Conservation (phyloP, 2,329 filamentous ascomycete species). For the Penicillium griseofulvum region DNA sequence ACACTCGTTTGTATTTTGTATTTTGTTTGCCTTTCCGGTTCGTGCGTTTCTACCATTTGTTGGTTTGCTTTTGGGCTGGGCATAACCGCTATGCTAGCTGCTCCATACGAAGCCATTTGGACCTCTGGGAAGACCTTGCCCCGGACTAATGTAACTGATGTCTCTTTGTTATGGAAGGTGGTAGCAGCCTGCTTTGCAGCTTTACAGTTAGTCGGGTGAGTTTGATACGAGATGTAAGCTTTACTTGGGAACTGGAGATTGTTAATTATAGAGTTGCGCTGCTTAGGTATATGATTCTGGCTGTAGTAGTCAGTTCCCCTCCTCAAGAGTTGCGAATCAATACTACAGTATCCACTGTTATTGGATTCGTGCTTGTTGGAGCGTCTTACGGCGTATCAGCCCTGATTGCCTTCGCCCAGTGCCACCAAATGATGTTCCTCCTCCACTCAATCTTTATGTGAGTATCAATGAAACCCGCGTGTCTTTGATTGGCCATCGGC, state of each 20-base stretch:
- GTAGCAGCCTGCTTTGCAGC: background rate
- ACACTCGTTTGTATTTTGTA: background rate
- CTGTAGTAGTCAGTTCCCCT: background rate
- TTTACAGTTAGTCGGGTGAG: slow-evolving; percentile 1
- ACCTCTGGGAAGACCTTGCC: background rate
- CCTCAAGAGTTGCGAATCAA: background rate
- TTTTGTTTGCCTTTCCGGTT: background rate
- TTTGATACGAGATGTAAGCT: background rate
- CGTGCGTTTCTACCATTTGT: background rate
- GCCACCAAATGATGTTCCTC: background rate
- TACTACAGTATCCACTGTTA: background rate
- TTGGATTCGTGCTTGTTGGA: background rate
- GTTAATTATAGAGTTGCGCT: background rate
- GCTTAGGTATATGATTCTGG: slow-evolving; percentile 6
- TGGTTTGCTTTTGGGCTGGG: background rate
- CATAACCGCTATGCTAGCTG: background rate
- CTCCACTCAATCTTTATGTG: background rate
- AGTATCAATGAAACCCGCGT: background rate
- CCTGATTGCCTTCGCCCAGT: background rate
- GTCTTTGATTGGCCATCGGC: background rate
- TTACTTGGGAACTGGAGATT: background rate
- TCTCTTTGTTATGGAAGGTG: background rate
- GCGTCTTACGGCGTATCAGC: background rate
- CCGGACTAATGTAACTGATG: background rate
- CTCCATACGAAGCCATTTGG: background rate